Base-by-base conservation (phyloP, 192 early-diverging fungal genomes). In the Rhizophagus sp. region DNA sequence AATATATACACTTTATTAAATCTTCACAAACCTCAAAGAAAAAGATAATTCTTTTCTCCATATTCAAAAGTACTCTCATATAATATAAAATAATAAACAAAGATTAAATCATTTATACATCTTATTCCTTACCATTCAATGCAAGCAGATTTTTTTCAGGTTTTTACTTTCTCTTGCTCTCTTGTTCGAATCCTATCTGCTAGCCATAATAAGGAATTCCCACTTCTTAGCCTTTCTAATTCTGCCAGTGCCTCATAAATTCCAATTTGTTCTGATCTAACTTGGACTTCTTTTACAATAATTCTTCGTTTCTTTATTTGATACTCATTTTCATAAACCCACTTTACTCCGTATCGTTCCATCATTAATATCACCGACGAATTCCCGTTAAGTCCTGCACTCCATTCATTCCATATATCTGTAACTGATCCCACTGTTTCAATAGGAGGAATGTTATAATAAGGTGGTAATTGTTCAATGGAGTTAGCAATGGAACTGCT, bases 381-480 rank as follows among this genome's bases (percentile, higher is more conserved):
- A 68, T 68, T 68, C 25, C 66, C 66, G 25, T 68, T 68, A 68
- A 68, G 10, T 5, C 66, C 66, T 22, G 0, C 34, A 36, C 4
- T 33, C 66, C 66, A 68, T 68, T 68, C 66, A 25, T 68, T 33
- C 25, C 34, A 68, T 36, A 68, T 33, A 27, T 68, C 66, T 36
- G 12, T 68, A 13, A 68, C 66, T 13, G 66, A 68, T 22, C 52
- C 52, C 12, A 68, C 25, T 36, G 66, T 27, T 68, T 68, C 66
- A 36, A 68, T 68, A 57, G 52, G 52, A 22, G 5, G 17, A 4
- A 57, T n/a, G 19, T 57, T 15, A 57, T 57, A 57, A 57, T 22
- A n/a, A 57, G 52, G 52, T 57, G 19, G 3, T 6, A 57, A 57
- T 57, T 17, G 52, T 57, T 57, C 52, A 57, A 57, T 17, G 17